Conservation (phyloP, 305 asterid species). For the Solanum hybrid region DNA sequence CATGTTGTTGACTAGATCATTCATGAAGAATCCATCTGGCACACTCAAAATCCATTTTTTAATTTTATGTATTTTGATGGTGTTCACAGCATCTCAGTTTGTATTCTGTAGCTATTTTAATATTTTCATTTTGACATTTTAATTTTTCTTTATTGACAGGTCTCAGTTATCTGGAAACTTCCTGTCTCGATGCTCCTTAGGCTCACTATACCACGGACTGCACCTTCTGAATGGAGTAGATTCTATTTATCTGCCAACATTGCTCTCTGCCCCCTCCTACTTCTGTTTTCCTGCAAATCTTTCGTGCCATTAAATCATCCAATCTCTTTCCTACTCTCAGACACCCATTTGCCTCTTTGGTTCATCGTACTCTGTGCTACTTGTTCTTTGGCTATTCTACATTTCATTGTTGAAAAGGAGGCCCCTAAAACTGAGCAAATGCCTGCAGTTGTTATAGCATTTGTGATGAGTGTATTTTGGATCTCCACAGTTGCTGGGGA, state of each 20-base stretch:
- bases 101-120: background rate
- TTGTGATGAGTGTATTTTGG: conserved; percentile 95
- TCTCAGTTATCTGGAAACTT: conserved; percentile 61
- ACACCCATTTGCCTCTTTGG: conserved; percentile 79
- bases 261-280: conserved; percentile 76
- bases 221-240: conserved; percentile 78
- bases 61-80: background rate
- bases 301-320: conserved; percentile 77
- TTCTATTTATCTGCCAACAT: conserved; percentile 71
- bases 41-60: background rate
- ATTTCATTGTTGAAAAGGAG: conserved; percentile 57
- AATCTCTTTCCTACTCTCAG: conserved; percentile 52
- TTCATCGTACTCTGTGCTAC: conserved; percentile 51
- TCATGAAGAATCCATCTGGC: background rate
- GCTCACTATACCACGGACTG: conserved; percentile 74
- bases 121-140: conserved; percentile 9
- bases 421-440: conserved; percentile 74
- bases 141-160: conserved; percentile 32
- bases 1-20: background rate
- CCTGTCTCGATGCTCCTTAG: conserved; percentile 72
- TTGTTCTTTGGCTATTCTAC: conserved; percentile 64
- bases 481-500: conserved; percentile 88
- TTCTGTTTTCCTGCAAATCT: conserved; percentile 69
- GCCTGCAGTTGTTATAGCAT: conserved; percentile 45
- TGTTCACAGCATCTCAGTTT: background rate